Evolutionary conservation across 2,329 filamentous ascomycete genomes (phyloP).

Genomic region (Hypocreales sp.): DNA sequence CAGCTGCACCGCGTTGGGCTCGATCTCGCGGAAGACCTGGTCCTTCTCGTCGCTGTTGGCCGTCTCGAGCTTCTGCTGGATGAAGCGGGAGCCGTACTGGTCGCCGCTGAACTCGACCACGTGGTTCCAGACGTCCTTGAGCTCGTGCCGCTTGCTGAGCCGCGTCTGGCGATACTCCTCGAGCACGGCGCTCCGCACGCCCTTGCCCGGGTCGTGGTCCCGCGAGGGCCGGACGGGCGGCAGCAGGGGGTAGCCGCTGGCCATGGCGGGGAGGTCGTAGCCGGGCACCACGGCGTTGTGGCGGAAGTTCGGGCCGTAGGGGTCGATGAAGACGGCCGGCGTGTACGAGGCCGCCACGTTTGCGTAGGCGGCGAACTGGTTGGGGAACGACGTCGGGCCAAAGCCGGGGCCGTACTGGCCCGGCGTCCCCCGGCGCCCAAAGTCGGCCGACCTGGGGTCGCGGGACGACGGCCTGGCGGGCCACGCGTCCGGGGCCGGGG

Average conservation of each 20-base stretch:
- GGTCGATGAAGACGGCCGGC: conserved; percentile 16
- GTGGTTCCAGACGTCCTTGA: conserved; percentile 78
- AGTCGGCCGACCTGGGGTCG: conserved; percentile 18
- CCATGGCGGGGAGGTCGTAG: conserved; percentile 17
- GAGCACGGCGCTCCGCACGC: conserved; percentile 54
- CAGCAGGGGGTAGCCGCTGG: conserved; percentile 14
- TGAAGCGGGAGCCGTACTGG: conserved; percentile 88
- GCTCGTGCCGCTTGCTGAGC: conserved; percentile 57
- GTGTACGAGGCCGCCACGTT: conserved; percentile 18
- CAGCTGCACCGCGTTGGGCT: conserved; percentile 67
- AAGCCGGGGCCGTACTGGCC: conserved; percentile 17
- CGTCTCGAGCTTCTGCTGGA: conserved; percentile 79
- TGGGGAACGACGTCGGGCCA: conserved; percentile 14
- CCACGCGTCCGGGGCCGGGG: conserved; percentile 22
- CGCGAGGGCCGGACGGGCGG: conserved; percentile 23
- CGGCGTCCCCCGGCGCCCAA: conserved; percentile 20
- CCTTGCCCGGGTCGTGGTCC: conserved; percentile 42
- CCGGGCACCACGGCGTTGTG: conserved; percentile 21
- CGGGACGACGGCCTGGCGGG: conserved; percentile 17
- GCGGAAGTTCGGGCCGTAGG: conserved; percentile 18
- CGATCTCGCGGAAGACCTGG: conserved; percentile 74
- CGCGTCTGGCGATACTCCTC: conserved; percentile 69
- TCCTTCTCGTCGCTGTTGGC: conserved; percentile 96
- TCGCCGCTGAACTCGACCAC: conserved; percentile 93
- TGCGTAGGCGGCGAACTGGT: conserved; percentile 13